Evolutionary conservation across 305 asterid species (phyloP), one percentile per base, ranked within the genome.

Genomic region (Fraxinus velutina): DNA sequence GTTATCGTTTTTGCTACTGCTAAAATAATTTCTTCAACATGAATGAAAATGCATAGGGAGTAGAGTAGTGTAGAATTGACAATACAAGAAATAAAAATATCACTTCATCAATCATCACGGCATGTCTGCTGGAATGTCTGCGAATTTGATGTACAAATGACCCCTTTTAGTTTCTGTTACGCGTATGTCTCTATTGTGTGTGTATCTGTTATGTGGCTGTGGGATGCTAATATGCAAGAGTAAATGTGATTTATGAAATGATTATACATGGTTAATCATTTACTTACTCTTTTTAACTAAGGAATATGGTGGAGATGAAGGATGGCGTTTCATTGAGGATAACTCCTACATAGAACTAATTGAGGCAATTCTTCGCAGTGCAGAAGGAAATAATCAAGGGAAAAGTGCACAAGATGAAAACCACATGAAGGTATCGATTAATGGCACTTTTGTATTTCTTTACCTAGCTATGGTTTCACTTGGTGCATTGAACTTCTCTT

Each of bases 251-350:
- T 1, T 19, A 19, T 57, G 4, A 57, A 57, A 57, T 57, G 68
- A 57, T 19, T 55, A n/a, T 17, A 17, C 68, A 55, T 52, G 33
- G 30, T 70, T 12, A 78, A 36, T 1, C 27, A 5, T 33, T 62
- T 66, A 50, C 34, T 42, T 42, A 17, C 36, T 47, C 12, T 27
- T 57, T n/a, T 68, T 13, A 0, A 22, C 13, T 71, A 81, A 50
- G 85, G 80, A 44, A 60, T 84, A 81, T 52, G 84, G 86, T 32
- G 87, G 87, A 73, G 80, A 78, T 21, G 83, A 81, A 1, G 85
- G 78, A 24, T 84, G 87, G 85, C 80, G 42, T 39, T 81, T 84
- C 81, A 78, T 81, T 44, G 87, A 84, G 75, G 87, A 82, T 9
- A 42, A 22, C 77, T 75, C 75, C 13, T 81, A 81, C 75, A 78